These are phyloP conservation scores for Aureobasidium zeae DNA, from an alignment of 2,329 filamentous ascomycete genomes.

Conservation along the genomic window DNA sequence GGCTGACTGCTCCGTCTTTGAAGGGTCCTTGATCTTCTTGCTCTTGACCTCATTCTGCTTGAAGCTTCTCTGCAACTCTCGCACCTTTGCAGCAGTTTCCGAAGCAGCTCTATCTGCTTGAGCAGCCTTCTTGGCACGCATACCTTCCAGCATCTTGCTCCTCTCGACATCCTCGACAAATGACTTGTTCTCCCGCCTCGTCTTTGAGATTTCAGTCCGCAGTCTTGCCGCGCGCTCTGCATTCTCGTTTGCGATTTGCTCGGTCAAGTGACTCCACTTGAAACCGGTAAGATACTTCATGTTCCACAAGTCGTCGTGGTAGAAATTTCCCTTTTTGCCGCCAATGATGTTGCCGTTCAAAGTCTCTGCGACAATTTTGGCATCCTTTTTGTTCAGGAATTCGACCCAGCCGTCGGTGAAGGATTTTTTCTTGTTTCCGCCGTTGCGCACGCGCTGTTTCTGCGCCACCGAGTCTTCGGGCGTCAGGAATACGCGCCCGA, in stretches of 20 bases:
- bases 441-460: conserved; percentile 56
- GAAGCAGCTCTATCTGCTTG: conserved; percentile 40
- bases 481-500: conserved; percentile 61
- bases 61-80: conserved; percentile 36
- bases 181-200: conserved; percentile 69
- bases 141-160: conserved; percentile 69
- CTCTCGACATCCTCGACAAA: conserved; percentile 72
- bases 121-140: conserved; percentile 47
- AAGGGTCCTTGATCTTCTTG: conserved; percentile 30
- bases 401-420: conserved; percentile 84
- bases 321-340: conserved; percentile 74
- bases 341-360: conserved; percentile 71
- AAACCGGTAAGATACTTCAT: conserved; percentile 73
- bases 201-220: conserved; percentile 66
- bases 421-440: conserved; percentile 75
- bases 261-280: conserved; percentile 65
- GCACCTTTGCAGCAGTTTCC: conserved; percentile 18
- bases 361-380: conserved; percentile 64
- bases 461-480: conserved; percentile 63
- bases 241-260: conserved; percentile 73
- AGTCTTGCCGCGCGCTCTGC: conserved; percentile 67
- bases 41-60: conserved; percentile 54
- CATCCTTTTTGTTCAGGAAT: conserved; percentile 65
- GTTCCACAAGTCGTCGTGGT: conserved; percentile 81
- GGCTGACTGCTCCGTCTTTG: conserved; percentile 39